Percentiles rank a stretch among this genome's conserved stretches.
These are phyloP conservation scores for Musa acuminata DNA, from an alignment of 176 grass and related monocot species.

Conservation along the genomic window DNA sequence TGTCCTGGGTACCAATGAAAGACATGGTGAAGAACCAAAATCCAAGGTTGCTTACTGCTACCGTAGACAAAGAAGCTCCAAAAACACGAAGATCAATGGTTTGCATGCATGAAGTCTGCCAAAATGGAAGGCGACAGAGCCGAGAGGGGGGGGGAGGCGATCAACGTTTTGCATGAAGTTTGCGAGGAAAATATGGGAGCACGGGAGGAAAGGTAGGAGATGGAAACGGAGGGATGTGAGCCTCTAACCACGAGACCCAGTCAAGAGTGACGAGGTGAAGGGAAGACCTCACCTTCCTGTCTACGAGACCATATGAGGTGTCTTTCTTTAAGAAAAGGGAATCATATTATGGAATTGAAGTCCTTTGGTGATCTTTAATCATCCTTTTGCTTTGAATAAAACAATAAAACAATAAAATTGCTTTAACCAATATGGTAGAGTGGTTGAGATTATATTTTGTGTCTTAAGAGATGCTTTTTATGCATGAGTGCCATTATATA, in stretches of 20 bases:
- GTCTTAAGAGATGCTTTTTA: too few species aligned
- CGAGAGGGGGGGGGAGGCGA: neutral
- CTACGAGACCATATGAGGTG: too few species aligned
- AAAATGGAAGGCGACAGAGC: neutral
- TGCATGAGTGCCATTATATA: too few species aligned
- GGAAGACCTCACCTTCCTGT: neutral
- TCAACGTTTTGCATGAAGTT: neutral
- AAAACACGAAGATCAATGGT: neutral
- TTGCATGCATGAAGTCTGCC: neutral
- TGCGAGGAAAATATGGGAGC: constrained; percentile 18
- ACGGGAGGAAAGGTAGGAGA: constrained; percentile 51
- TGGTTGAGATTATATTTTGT: too few species aligned
- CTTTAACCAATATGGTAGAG: too few species aligned
- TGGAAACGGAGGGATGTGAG: constrained; percentile 1
- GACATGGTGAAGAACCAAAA: constrained; percentile 48
- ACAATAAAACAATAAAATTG: too few species aligned
- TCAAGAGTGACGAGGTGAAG: constrained; percentile 22
- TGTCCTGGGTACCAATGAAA: constrained; percentile 93
- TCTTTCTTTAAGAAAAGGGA: too few species aligned
- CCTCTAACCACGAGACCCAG: constrained; percentile 40
- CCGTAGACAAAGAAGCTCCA: too few species aligned
- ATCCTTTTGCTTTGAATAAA: too few species aligned
- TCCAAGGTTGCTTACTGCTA: neutral
- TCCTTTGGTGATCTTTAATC: too few species aligned
- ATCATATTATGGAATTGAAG: too few species aligned